Evolutionary conservation across 2,329 filamentous ascomycete genomes (phyloP).

Genomic region (Tolypocladium pustulatum): DNA sequence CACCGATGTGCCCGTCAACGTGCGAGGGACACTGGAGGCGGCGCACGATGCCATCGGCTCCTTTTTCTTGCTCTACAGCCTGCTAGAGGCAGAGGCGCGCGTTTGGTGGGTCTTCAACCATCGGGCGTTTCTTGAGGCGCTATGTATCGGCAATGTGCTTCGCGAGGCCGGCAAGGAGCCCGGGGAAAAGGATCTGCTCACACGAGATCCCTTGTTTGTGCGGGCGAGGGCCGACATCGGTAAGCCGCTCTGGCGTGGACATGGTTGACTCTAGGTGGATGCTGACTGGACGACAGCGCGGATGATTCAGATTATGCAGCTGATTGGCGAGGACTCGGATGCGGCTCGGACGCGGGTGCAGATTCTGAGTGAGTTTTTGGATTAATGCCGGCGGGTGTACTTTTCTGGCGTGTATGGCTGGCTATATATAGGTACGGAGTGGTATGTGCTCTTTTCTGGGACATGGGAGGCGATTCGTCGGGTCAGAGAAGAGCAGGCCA

Average conservation of each 20-base stretch:
- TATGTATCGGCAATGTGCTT: conserved; percentile 55
- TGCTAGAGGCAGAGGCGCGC: conserved; percentile 60
- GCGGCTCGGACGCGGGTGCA: conserved; percentile 49
- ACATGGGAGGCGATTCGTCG: background rate
- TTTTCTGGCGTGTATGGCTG: too few relatives aligned
- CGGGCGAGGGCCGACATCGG: conserved; percentile 50
- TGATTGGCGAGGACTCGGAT: conserved; percentile 47
- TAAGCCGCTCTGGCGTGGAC: conserved; percentile 22
- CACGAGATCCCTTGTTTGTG: conserved; percentile 47
- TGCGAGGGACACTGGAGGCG: conserved; percentile 61
- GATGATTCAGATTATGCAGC: conserved; percentile 55
- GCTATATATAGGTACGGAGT: background rate
- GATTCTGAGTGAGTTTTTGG: conserved; percentile 45
- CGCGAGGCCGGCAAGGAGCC: conserved; percentile 38
- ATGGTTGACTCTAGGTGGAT: background rate
- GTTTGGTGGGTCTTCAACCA: conserved; percentile 86
- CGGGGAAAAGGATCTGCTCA: conserved; percentile 32
- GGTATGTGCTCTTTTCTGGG: background rate
- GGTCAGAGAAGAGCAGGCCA: background rate
- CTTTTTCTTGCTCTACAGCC: conserved; percentile 62
- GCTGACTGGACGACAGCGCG: conserved; percentile 26
- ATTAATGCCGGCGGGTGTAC: background rate
- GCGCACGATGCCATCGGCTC: conserved; percentile 64
- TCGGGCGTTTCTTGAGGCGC: conserved; percentile 65
- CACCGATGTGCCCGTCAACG: conserved; percentile 51